Evolutionary conservation across 2,329 filamentous ascomycete genomes (phyloP).

Genomic region (Ophiostoma ulmi): DNA sequence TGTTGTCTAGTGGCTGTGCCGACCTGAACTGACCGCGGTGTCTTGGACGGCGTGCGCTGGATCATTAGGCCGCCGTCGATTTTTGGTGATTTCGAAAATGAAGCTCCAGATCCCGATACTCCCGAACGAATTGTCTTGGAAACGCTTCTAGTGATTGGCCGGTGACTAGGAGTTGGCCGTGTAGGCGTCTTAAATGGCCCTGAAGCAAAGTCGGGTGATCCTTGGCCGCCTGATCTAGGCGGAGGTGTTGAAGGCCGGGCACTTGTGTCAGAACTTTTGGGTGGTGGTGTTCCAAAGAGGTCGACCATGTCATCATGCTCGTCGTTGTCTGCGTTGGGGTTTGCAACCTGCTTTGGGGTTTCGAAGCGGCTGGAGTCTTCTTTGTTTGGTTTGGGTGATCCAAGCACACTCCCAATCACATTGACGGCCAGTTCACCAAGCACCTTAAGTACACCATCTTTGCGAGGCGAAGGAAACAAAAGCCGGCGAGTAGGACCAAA

Average conservation of each 20-base stretch:
- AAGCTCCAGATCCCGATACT: conserved; percentile 32
- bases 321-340: conserved; percentile 44
- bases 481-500: conserved; percentile 60
- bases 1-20: conserved; percentile 36
- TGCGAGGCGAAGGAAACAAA: conserved; percentile 71
- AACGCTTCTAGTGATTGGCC: conserved; percentile 57
- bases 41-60: conserved; percentile 46
- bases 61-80: conserved; percentile 35
- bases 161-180: conserved; percentile 56
- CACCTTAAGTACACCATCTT: conserved; percentile 57
- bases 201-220: conserved; percentile 36
- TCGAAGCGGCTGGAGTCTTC: neutral
- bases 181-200: conserved; percentile 57
- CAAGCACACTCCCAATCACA: conserved; percentile 34
- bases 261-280: conserved; percentile 17
- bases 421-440: conserved; percentile 56
- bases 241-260: conserved; percentile 47
- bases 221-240: conserved; percentile 36
- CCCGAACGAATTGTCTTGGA: conserved; percentile 50
- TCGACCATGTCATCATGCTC: conserved; percentile 41
- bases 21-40: conserved; percentile 35
- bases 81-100: conserved; percentile 42
- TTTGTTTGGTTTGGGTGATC: conserved; percentile 35
- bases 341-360: conserved; percentile 28
- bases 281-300: conserved; percentile 59